Evolutionary conservation across 2,329 filamentous ascomycete genomes (phyloP).

Genomic region (Fusarium beomiforme): DNA sequence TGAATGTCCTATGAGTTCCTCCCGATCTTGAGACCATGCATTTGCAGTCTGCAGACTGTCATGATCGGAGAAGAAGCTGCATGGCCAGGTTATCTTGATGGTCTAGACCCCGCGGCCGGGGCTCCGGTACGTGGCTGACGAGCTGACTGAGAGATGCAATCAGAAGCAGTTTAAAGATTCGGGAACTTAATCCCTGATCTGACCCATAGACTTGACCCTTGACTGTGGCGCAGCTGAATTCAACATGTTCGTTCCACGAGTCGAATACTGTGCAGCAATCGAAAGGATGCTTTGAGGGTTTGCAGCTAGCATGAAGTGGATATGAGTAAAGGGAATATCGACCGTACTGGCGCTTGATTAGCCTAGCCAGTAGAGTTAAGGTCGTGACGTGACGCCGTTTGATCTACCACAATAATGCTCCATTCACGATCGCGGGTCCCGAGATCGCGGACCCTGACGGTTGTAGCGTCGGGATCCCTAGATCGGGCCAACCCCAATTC

Average conservation of each 20-base stretch:
- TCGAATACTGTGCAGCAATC: not conserved
- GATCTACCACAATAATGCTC: conserved; percentile 27
- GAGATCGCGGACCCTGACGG: conserved; percentile 39
- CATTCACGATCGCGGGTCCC: conserved; percentile 38
- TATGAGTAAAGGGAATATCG: not conserved
- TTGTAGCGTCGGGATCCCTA: conserved; percentile 38
- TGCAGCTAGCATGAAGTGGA: not conserved
- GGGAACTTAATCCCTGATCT: conserved; percentile 23
- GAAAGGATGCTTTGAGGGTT: not conserved
- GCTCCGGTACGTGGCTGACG: conserved; percentile 7
- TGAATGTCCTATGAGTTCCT: not conserved
- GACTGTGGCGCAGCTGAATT: conserved; percentile 4
- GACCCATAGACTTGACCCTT: conserved; percentile 4
- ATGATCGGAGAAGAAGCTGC: conserved; percentile 16
- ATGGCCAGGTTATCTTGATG: conserved; percentile 1
- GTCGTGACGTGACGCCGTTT: conserved; percentile 16
- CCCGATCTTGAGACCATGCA: conserved; percentile 20
- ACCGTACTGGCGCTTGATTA: not conserved
- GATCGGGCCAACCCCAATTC: not conserved
- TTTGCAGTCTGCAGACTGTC: not conserved
- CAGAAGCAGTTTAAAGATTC: conserved; percentile 4
- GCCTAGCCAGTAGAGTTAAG: not conserved
- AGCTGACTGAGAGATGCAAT: not conserved
- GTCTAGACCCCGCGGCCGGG: conserved; percentile 31
- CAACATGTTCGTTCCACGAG: not conserved